Evolutionary conservation across 192 early-diverging fungal genomes (phyloP).

Genomic region (Entomortierella lignicola): DNA sequence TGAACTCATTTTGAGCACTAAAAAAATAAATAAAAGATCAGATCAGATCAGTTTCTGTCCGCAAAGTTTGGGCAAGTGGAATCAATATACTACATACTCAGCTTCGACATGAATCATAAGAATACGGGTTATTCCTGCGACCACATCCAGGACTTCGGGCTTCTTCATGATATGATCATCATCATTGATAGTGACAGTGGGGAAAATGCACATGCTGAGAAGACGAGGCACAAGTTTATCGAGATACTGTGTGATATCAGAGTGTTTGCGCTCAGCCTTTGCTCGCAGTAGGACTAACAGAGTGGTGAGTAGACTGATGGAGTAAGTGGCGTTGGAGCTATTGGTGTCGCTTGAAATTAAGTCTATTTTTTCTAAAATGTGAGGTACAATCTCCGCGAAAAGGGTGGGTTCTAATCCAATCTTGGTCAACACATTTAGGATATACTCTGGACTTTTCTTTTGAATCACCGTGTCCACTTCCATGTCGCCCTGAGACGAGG

Average conservation of each 20-base stretch:
- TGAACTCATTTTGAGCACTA: conserved; percentile 56
- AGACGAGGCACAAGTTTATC: conserved; percentile 54
- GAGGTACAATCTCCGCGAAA: conserved; percentile 55
- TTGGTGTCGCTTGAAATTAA: conserved; percentile 26
- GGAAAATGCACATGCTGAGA: conserved; percentile 53
- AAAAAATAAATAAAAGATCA: too few relatives aligned
- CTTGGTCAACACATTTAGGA: conserved; percentile 58
- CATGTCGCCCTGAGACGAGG: conserved; percentile 52
- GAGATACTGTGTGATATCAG: conserved; percentile 57
- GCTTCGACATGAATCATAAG: conserved; percentile 58
- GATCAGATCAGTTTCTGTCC: too few relatives aligned
- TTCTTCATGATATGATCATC: conserved; percentile 35
- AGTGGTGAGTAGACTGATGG: conserved; percentile 57
- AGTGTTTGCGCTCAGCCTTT: conserved; percentile 49
- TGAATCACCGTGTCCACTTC: conserved; percentile 41
- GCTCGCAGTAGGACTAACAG: conserved; percentile 55
- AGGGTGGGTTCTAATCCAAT: conserved; percentile 59
- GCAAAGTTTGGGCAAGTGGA: too few relatives aligned
- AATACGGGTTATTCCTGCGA: conserved; percentile 55
- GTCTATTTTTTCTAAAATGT: conserved; percentile 66
- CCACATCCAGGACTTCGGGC: conserved; percentile 48
- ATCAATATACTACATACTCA: conserved; percentile 49
- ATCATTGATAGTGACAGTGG: conserved; percentile 44
- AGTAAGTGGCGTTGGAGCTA: conserved; percentile 54
- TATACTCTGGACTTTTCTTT: conserved; percentile 46